Conservation (phyloP, 225 moss, liverwort and hornwort species). For the Rhytidiadelphus loreus region DNA sequence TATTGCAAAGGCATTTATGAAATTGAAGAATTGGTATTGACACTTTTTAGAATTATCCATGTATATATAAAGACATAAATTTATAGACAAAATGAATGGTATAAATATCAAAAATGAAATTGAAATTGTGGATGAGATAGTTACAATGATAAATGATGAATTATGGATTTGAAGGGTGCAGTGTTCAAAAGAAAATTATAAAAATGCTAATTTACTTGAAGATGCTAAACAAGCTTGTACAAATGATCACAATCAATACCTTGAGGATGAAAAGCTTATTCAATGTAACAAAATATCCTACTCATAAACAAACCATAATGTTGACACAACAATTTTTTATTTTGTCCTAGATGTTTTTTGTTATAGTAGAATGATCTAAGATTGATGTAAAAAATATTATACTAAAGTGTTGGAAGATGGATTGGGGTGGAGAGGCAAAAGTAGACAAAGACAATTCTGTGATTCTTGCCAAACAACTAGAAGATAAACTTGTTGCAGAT, state of each 20-base stretch:
- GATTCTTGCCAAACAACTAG: conserved; percentile 35
- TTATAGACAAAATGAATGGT: neutral
- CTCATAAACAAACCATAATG: neutral
- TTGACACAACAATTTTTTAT: fast-evolving
- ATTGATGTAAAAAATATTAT: neutral
- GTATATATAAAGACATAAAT: too few relatives aligned
- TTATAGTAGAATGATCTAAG: neutral
- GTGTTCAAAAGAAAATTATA: conserved; percentile 27
- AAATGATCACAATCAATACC: conserved; percentile 26
- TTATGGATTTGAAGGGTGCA: neutral
- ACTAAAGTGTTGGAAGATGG: neutral
- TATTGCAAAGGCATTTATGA: conserved; percentile 23
- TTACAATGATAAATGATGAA: neutral
- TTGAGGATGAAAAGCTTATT: conserved; percentile 38
- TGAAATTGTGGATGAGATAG: neutral
- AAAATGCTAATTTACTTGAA: conserved; percentile 11
- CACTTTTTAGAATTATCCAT: neutral
- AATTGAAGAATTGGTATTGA: conserved; percentile 33
- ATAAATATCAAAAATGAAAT: neutral
- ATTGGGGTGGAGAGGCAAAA: neutral
- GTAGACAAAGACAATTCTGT: conserved; percentile 43
- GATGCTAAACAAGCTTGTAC: conserved; percentile 2
- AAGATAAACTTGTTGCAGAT: conserved; percentile 29
- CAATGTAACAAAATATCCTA: conserved; percentile 5
- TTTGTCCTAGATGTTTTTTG: neutral